Conservation (phyloP, 257 asterid species). For the Solanum arcanum region DNA sequence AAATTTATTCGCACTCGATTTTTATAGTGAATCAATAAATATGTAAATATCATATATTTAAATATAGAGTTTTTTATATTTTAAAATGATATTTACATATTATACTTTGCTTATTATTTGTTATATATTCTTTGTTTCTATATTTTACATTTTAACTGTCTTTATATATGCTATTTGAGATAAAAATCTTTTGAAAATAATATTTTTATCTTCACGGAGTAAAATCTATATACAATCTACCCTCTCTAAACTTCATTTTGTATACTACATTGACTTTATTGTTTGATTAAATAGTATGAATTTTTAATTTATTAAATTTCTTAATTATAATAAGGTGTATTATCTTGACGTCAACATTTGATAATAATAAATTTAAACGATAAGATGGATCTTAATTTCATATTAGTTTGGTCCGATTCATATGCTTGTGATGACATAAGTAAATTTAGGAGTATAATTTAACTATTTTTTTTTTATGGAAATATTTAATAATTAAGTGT, state of each 20-base stretch:
- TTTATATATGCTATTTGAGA: rapidly evolving
- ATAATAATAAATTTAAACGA: no score
- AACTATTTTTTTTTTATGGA: no score
- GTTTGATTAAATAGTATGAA: background rate
- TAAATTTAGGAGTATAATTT: no score
- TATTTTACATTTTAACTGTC: background rate
- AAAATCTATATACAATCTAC: background rate
- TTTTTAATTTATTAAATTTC: background rate
- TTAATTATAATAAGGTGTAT: background rate
- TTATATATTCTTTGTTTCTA: background rate
- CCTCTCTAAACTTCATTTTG: background rate
- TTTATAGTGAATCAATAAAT: no score
- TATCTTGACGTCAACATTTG: background rate
- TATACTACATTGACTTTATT: background rate
- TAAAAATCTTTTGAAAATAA: background rate
- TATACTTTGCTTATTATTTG: background rate
- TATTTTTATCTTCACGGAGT: no score
- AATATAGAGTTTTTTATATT: background rate
- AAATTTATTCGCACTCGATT: no score
- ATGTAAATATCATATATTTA: background rate
- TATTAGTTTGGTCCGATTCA: no score
- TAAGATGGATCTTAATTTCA: no score
- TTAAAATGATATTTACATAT: background rate
- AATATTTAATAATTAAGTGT: no score
- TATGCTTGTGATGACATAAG: no score